These are phyloP conservation scores for Malassezia furfur DNA, from an alignment of 1,284 basidiomycete species.

Conservation along the genomic window DNA sequence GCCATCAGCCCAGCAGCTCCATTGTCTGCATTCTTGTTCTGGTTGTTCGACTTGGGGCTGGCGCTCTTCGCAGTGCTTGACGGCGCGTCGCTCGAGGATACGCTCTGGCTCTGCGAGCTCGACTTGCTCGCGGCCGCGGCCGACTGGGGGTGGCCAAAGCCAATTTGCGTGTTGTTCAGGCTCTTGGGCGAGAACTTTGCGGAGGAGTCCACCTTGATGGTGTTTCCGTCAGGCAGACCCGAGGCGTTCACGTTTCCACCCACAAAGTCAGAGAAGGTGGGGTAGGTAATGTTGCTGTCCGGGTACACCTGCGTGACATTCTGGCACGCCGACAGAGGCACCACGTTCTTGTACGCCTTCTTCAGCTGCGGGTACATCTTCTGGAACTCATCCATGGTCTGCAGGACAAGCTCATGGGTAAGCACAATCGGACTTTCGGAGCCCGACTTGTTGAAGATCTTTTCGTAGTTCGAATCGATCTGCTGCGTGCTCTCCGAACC, in stretches of 20 bases:
- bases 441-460: slow-evolving; percentile 46
- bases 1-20: no score
- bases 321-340: slow-evolving; percentile 39
- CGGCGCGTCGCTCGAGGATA: no score
- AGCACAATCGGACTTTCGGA: slow-evolving; percentile 48
- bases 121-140: no score
- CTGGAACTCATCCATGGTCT: slow-evolving; percentile 38
- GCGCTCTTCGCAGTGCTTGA: no score
- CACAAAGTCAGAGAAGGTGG: slow-evolving; percentile 30
- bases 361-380: slow-evolving; percentile 32
- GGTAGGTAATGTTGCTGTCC: slow-evolving; percentile 48
- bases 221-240: slow-evolving; percentile 23
- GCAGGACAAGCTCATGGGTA: slow-evolving; percentile 39
- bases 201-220: slow-evolving; percentile 18
- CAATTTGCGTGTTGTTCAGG: background rate
- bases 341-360: slow-evolving; percentile 37
- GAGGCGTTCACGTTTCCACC: slow-evolving; percentile 29
- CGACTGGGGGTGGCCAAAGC: slow-evolving; percentile 1
- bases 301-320: slow-evolving; percentile 49
- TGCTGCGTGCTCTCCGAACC: slow-evolving; percentile 48
- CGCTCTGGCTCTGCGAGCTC: no score
- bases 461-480: slow-evolving; percentile 51
- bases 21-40: no score
- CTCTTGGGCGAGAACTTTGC: background rate
- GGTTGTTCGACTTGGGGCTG: no score